Evolutionary conservation across 2,329 filamentous ascomycete species (phyloP), one percentile per base, ranked within the genome.

Genomic region (Amphichorda felina): DNA sequence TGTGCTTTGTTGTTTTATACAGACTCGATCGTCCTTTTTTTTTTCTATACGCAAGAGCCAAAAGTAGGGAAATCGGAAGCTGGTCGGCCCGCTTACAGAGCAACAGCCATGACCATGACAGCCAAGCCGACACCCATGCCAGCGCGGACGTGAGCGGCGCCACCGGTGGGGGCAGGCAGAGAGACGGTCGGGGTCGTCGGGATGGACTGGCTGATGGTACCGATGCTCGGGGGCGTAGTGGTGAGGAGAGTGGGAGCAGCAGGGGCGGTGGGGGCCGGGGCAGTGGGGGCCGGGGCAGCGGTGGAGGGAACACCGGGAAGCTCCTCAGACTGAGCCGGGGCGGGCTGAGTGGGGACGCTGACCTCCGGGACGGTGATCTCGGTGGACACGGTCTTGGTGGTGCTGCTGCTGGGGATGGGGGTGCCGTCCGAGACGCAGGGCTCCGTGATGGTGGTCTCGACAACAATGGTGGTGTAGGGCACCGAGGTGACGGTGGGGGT

Each of bases 341-440:
- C 36, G 11, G 38, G 36, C 30, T 38, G 16, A 28, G 33, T 10
- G 27, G 36, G 19, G n/a, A 22, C 33, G 49, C 51, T 61, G 41
- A 75, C 63, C 55, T 68, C 54, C 30, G 72, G 72, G 18, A 75
- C 64, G 33, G 64, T 63, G 40, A 76, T 45, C 48, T 62, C 59
- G 36, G 70, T 70, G 64, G 53, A 54, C 44, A 70, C 65, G 49
- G 59, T 61, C 41, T 63, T 55, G 50, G 73, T 68, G 39, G 59
- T 60, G 45, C 50, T 62, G 18, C 61, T 58, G 36, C 54, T 57
- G 36, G 60, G 54, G 41, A 75, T 45, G 47, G 63, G 60, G 40
- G 66, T 66, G 49, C 57, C 59, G 22, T 60, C 56, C 33, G 63
- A 65, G 52, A 64, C 63, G 52, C 61, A 68, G 41, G 68, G 67